These are phyloP conservation scores for Biancaea sappan DNA, from an alignment of 306 rosid species.

Conservation along the genomic window DNA sequence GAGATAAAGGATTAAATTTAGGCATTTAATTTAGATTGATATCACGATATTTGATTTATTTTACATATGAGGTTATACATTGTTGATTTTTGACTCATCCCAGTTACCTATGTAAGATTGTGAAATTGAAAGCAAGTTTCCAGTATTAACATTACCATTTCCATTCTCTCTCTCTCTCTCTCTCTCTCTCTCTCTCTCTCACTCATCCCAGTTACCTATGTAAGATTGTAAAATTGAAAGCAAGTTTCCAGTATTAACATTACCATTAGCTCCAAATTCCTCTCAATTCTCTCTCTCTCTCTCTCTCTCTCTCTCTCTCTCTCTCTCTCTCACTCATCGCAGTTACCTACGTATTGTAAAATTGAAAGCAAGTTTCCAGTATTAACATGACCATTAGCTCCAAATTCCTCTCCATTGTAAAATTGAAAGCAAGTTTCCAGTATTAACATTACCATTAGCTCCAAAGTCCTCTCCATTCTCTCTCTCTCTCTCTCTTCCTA, in stretches of 20 bases:
- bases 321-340: not conserved
- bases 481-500: not conserved
- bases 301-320: not conserved
- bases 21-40: not conserved
- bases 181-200: not conserved
- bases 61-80: not conserved
- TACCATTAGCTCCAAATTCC: not conserved
- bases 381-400: not conserved
- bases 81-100: not conserved
- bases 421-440: not conserved
- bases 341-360: not conserved
- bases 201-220: not conserved
- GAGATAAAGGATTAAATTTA: not conserved
- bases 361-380: not conserved
- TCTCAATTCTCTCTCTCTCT: not conserved
- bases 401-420: not conserved
- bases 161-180: not conserved
- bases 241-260: not conserved
- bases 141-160: not conserved
- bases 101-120: not conserved
- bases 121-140: not conserved
- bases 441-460: not conserved
- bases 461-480: not conserved
- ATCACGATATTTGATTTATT: not conserved
- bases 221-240: not conserved